These are phyloP conservation scores for Colletotrichum sublineola DNA, from an alignment of 2,329 filamentous ascomycete species.

Conservation along the genomic window DNA sequence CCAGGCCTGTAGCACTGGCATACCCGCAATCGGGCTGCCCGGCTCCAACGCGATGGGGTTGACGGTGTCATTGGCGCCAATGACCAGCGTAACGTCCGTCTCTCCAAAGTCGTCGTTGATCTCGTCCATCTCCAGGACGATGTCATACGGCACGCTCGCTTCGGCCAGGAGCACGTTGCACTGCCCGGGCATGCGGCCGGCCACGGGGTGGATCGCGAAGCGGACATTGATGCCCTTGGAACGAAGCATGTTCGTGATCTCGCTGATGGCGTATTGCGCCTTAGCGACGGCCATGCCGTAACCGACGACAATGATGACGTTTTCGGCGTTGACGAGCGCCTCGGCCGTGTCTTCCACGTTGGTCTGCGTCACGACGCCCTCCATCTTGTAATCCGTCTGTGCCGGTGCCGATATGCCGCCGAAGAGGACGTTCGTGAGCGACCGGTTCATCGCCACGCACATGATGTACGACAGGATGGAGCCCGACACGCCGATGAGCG, in stretches of 20 bases:
- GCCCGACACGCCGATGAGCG: slow-evolving; percentile 88
- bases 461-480: slow-evolving; percentile 90
- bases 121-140: slow-evolving; percentile 95
- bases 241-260: slow-evolving; percentile 82
- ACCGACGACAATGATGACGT: slow-evolving; percentile 89
- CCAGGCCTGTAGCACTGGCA: slow-evolving; percentile 94
- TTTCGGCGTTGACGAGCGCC: slow-evolving; percentile 80
- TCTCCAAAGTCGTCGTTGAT: slow-evolving; percentile 93
- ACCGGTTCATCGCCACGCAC: slow-evolving; percentile 93
- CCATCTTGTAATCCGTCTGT: slow-evolving; percentile 77
- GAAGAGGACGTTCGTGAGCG: slow-evolving; percentile 89
- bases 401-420: slow-evolving; percentile 79
- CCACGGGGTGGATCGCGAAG: slow-evolving; percentile 91
- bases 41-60: slow-evolving; percentile 90
- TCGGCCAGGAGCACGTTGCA: slow-evolving; percentile 93
- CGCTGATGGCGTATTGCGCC: slow-evolving; percentile 89
- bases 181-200: slow-evolving; percentile 92
- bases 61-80: slow-evolving; percentile 93
- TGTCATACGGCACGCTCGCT: slow-evolving; percentile 89
- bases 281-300: slow-evolving; percentile 97
- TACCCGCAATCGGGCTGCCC: slow-evolving; percentile 87
- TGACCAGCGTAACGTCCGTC: slow-evolving; percentile 88
- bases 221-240: slow-evolving; percentile 83
- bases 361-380: slow-evolving; percentile 83
- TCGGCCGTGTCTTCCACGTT: slow-evolving; percentile 86